Percentiles rank a stretch among this genome's conserved stretches.
phyloP scores from a whole-genome alignment of 2,329 filamentous ascomycete genomes.

The Graphium sp. region DNA sequence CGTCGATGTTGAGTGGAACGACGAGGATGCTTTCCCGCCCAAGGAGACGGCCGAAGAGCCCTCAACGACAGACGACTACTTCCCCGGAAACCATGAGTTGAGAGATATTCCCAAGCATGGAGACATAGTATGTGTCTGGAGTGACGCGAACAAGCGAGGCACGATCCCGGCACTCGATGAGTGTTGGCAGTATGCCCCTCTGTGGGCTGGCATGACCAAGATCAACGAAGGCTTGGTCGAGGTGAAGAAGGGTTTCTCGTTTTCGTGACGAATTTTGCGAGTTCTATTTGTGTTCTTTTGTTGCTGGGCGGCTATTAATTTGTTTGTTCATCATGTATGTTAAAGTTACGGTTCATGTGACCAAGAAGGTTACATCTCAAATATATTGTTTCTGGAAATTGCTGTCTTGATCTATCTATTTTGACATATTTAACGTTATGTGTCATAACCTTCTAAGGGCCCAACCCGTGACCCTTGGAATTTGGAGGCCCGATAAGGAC shows the following conservation, averaged over 20 bases:
- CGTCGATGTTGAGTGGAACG: conserved; percentile 53
- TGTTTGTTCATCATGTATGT: no score
- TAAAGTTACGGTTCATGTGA: no score
- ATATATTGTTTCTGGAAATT: not conserved
- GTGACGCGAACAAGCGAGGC: conserved; percentile 57
- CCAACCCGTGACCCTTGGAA: no score
- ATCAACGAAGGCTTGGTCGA: conserved; percentile 64
- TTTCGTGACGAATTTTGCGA: conserved; percentile 13
- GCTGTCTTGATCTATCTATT: conserved; percentile 1
- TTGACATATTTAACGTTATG: not conserved
- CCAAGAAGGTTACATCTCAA: no score
- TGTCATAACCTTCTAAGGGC: no score
- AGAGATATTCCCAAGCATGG: conserved; percentile 6
- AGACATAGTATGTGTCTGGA: conserved; percentile 64
- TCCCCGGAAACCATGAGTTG: conserved; percentile 7
- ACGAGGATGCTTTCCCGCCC: conserved; percentile 9
- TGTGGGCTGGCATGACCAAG: conserved; percentile 69
- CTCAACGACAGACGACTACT: conserved; percentile 2
- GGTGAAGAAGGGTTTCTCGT: conserved; percentile 53
- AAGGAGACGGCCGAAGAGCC: conserved; percentile 4
- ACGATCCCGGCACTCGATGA: conserved; percentile 76
- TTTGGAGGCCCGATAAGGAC: no score
- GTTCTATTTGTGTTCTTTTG: not conserved
- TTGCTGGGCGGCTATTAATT: no score
- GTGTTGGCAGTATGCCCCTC: conserved; percentile 55